These are phyloP conservation scores for Podaxis carcinomalis DNA, from an alignment of 768 basidiomycete species.

Conservation along the genomic window DNA sequence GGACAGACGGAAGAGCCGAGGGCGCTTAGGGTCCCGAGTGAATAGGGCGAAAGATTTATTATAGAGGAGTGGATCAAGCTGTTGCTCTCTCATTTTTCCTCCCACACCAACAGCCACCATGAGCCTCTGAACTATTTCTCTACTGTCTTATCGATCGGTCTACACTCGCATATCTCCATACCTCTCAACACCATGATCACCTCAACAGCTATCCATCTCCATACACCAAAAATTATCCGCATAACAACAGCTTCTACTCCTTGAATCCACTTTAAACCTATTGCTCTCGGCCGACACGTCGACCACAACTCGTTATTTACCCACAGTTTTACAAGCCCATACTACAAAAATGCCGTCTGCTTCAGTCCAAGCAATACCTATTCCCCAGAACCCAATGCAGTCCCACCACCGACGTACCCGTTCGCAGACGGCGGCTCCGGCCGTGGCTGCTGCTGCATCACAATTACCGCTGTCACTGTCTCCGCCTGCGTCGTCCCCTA, in stretches of 20 bases:
- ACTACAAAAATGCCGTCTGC: background rate
- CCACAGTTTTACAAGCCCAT: background rate
- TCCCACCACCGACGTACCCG: background rate
- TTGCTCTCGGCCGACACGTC: background rate
- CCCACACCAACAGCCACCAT: background rate
- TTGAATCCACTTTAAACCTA: background rate
- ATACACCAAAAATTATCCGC: background rate
- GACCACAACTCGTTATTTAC: too few species aligned
- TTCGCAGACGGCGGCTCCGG: background rate
- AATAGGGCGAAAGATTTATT: background rate
- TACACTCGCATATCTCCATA: background rate
- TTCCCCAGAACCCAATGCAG: background rate
- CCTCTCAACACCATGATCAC: background rate
- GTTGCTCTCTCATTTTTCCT: background rate
- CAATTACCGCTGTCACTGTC: background rate
- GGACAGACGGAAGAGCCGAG: background rate
- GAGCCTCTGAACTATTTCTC: background rate
- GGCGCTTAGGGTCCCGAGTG: conserved; percentile 10
- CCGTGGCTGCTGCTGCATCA: background rate
- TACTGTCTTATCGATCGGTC: background rate
- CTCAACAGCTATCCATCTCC: background rate
- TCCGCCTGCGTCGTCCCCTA: conserved; percentile 5
- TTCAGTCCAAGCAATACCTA: background rate
- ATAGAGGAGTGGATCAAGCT: background rate
- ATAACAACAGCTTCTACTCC: background rate